Base-by-base conservation (phyloP, 2,329 filamentous ascomycete genomes). In the Fusarium sp. region DNA sequence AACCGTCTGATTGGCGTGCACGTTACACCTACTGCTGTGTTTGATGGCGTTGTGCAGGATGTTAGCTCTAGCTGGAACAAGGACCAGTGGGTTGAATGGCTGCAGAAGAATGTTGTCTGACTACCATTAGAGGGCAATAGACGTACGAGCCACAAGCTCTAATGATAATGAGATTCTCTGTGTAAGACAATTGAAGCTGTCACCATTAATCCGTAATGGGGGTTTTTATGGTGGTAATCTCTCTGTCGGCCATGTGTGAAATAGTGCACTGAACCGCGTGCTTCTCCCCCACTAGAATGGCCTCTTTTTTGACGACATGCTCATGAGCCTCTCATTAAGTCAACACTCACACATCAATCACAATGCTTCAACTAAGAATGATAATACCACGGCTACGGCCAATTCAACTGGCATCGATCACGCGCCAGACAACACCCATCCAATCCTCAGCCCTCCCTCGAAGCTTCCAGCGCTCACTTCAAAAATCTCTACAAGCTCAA, bases 11-110 rank as follows among this genome's bases (percentile, higher is more conserved):
- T 92, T 11, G 92, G 94, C 14, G 89, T 97, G 45, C 95, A 98
- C 83, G 93, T 98, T 42, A 95, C 93, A 44, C 95, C 95, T 3
- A 98, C 94, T 0, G 94, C 95, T 22, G 85, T 97, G 52, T 94
- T 97, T 79, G 90, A 98, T 80, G 94, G 94, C 0, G 88, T 97
- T 25, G 90, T 97, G 52, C 92, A 92, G 76, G 89, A 91, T 53
- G 92, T 97, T 71, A 91, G 90, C 69, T 95, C 92, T 61, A 87
- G 90, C 25, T 98, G 94, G 88, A 91, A 87, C 1, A 85, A 85
- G 73, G 89, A 92, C 62, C 91, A 97, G 81, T 98, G 94, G 94
- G 86, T 91, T 77, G 90, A 94, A 80, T 98, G 92, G 91, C 80
- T 97, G 77, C 84, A 85, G 32, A 85, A 87, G 80, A 87, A 83